Evolutionary conservation across 306 rosid genomes (phyloP), one percentile per base, ranked within the genome.

Genomic region (Glycine soja): DNA sequence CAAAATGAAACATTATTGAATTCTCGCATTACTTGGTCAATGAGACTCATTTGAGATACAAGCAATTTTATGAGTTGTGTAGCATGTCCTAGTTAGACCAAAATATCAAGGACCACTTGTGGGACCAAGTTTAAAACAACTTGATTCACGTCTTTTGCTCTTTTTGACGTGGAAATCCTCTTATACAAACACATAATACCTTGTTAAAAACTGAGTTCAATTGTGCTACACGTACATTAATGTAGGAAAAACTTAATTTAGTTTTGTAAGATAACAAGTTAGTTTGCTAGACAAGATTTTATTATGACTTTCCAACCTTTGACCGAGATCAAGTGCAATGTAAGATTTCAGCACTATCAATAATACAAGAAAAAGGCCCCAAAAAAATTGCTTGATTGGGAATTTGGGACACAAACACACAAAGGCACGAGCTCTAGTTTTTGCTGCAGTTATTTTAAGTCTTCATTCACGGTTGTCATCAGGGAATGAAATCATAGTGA

Each of bases 401-500:
- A 50, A 9, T n/a, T 50, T 48, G 65, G 32, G 52, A 61, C 56
- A 7, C 10, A 3, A 42, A 42, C 57, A 36, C 46, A 61, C 3
- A 64, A 13, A 18, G 24, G 48, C 11, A 24, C 24, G 10, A 80
- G 46, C 14, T 62, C 67, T 40, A 65, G 50, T 3, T 75, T 68
- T 47, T 76, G 70, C 36, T 70, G 53, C 15, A 66, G 36, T 57
- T 43, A 66, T 70, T 61, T 64, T 0, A 12, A 72, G 77, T 62
- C 85, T 57, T 52, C 52, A 32, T 11, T 77, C 40, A 30, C 34
- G 48, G 24, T 57, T 81, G 46, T 14, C 16, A 71, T 87, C 82
- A 89, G 46, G 92, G 90, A 62, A 70, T 72, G 82, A 82, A 87
- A 13, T 89, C 90, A 59, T 82, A 92, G 66, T 53, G 89, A 74